Evolutionary conservation across 1,284 basidiomycete genomes (phyloP).

Genomic region (Trametes sp.): DNA sequence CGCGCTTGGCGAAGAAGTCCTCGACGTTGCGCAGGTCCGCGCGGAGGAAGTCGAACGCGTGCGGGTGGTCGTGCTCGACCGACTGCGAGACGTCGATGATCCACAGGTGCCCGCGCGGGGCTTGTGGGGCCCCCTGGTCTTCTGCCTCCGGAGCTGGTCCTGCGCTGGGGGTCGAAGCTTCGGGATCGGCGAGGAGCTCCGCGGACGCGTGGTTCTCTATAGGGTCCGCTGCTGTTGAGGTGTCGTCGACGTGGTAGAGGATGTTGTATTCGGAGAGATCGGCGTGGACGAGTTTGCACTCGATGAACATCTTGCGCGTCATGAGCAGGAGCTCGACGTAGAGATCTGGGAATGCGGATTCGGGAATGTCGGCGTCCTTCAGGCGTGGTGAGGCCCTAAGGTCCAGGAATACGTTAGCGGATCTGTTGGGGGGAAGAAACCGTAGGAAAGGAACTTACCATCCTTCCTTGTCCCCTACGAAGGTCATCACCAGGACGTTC

Average conservation of each 20-base stretch:
- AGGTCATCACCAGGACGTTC: conserved; percentile 97
- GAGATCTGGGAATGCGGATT: conserved; percentile 61
- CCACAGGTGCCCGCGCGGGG: conserved; percentile 68
- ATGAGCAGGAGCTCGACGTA: conserved; percentile 87
- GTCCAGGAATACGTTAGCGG: conserved; percentile 5
- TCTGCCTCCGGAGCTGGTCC: not conserved
- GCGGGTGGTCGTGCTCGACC: conserved; percentile 98
- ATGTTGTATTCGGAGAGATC: conserved; percentile 99
- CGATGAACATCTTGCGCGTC: conserved; percentile 87
- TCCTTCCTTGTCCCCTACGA: conserved; percentile 84
- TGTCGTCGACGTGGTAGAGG: conserved; percentile 72
- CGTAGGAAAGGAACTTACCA: conserved; percentile 60
- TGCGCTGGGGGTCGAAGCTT: not conserved
- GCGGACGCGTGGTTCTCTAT: not conserved
- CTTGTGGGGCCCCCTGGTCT: not conserved
- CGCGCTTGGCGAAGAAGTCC: conserved; percentile 87
- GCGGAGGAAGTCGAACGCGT: conserved; percentile 95
- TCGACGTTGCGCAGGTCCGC: conserved; percentile 94
- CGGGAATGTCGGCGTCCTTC: conserved; percentile 83
- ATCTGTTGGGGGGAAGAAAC: not conserved
- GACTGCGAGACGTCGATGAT: conserved; percentile 99
- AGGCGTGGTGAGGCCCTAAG: conserved; percentile 87
- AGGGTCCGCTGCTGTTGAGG: too few species aligned
- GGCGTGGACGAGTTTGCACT: conserved; percentile 95
- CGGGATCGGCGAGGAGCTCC: conserved; percentile 1